A percentile compares a stretch with the other conserved stretches of the same genome.
Conservation (phyloP, 768 basidiomycete species). For the Imleria badia region DNA sequence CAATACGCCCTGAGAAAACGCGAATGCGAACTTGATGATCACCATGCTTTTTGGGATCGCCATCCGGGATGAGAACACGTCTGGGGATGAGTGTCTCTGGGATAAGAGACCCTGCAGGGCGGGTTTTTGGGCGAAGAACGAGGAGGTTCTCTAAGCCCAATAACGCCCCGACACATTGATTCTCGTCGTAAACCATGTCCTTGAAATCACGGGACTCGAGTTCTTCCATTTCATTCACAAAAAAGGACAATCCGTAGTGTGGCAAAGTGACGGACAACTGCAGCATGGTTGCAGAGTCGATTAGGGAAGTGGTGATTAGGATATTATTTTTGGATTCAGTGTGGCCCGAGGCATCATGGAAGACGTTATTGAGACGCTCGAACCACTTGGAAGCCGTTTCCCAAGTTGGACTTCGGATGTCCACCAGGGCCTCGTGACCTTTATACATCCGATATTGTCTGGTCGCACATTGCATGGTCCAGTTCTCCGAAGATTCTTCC, state of each 20-base stretch:
- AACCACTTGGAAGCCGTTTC: too few species aligned
- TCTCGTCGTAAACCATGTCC: constrained; percentile 36
- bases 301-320: background rate
- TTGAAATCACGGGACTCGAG: constrained; percentile 40
- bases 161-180: constrained; percentile 38
- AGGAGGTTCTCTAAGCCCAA: too few species aligned
- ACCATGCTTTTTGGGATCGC: too few species aligned
- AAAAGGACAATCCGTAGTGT: too few species aligned
- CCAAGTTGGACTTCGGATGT: constrained; percentile 2
- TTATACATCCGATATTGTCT: background rate
- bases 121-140: too few species aligned
- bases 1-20: too few species aligned
- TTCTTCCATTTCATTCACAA: background rate
- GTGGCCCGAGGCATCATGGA: too few species aligned
- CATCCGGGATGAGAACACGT: constrained; percentile 29
- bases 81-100: too few species aligned
- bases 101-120: too few species aligned
- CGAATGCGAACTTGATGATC: background rate
- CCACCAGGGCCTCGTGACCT: constrained; percentile 10
- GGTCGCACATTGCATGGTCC: constrained; percentile 12
- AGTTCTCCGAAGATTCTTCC: constrained; percentile 17
- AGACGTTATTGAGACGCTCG: too few species aligned
- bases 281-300: too few species aligned
- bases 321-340: too few species aligned
- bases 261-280: constrained; percentile 27